Conservation (phyloP, 768 basidiomycete genomes). For the Termitomyces sp. region DNA sequence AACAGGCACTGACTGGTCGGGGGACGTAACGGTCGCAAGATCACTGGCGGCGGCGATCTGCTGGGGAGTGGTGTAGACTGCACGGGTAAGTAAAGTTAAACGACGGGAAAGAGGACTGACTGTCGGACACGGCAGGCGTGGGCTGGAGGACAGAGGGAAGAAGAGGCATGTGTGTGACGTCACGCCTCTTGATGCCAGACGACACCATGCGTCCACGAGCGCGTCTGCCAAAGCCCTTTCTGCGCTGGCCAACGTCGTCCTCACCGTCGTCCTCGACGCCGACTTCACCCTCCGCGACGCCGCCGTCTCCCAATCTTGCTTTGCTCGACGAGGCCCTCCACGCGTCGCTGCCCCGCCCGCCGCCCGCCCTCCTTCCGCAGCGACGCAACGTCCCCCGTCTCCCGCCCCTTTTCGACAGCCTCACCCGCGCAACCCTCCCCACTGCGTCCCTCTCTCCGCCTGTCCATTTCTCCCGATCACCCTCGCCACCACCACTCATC, state of each 20-base stretch:
- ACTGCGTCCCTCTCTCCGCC: slow-evolving; percentile 54
- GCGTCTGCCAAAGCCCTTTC: neutral
- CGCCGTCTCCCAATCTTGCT: slow-evolving; percentile 34
- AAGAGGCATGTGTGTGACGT: slow-evolving; percentile 25
- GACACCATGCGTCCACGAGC: slow-evolving; percentile 1
- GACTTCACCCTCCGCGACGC: neutral
- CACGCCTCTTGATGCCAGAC: slow-evolving; percentile 17
- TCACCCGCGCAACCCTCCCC: slow-evolving; percentile 61
- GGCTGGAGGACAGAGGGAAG: slow-evolving; percentile 52
- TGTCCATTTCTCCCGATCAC: slow-evolving; percentile 16
- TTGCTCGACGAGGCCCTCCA: slow-evolving; percentile 44
- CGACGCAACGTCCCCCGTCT: slow-evolving; percentile 26
- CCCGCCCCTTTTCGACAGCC: slow-evolving; percentile 50
- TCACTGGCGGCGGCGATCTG: slow-evolving; percentile 42
- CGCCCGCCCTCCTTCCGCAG: slow-evolving; percentile 27
- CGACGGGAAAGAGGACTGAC: slow-evolving; percentile 27
- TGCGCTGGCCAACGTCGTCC: slow-evolving; percentile 2
- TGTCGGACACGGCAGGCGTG: slow-evolving; percentile 46
- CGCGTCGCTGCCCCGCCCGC: slow-evolving; percentile 40
- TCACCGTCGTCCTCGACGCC: slow-evolving; percentile 11
- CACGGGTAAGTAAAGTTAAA: neutral
- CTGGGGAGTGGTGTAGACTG: slow-evolving; percentile 53
- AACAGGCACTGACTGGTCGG: slow-evolving; percentile 45
- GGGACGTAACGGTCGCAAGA: slow-evolving; percentile 60
- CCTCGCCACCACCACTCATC: slow-evolving; percentile 29